Evolutionary conservation across 306 rosid species (phyloP), one percentile per base, ranked within the genome.

Genomic region (Astragalus membranaceus): DNA sequence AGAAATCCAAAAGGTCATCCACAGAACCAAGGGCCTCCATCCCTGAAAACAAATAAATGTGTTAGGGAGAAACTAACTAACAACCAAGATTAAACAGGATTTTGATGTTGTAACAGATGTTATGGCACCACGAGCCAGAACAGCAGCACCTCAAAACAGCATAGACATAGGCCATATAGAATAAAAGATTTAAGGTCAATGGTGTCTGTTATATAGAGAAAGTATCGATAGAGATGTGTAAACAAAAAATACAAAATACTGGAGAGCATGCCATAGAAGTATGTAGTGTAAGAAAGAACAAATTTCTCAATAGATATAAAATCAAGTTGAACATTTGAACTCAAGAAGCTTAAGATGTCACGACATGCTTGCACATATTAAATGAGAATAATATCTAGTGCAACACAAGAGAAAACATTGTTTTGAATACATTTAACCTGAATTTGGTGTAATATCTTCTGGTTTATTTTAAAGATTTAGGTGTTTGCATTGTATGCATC

Each of bases 1-100:
- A 74, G 85, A 89, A 89, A 78, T 89, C 82, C 80, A 89, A 74
- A 26, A 92, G 80, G 54, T 85, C 96, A 36, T 89, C 96, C 65
- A 92, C 69, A 69, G 84, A 82, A 61, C 77, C 86, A 52, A 77
- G 75, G 39, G 84, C 57, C 58, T 82, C 98, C 98, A 92, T 89
- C 78, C 72, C 79, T 79, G 73, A 68, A 62, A 52, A 83, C 41
- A 78, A 55, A 84, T 53, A 81, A 64, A 50, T 3, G 51, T 20
- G 23, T 20, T 20, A 20, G 23, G 23, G 23, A 20, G 23, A 20
- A 20, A 20, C 23, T 20, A 20, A 20, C 23, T 0, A 20, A 20
- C 23, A 20, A 20, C 23, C 23, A 20, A 20, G 23, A 20, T 20
- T 20, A 20, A 20, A 20, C 1, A 20, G 1, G 23, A 20, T 20